Conservation (phyloP, 1,284 basidiomycete species). For the Ustilago sp. region DNA sequence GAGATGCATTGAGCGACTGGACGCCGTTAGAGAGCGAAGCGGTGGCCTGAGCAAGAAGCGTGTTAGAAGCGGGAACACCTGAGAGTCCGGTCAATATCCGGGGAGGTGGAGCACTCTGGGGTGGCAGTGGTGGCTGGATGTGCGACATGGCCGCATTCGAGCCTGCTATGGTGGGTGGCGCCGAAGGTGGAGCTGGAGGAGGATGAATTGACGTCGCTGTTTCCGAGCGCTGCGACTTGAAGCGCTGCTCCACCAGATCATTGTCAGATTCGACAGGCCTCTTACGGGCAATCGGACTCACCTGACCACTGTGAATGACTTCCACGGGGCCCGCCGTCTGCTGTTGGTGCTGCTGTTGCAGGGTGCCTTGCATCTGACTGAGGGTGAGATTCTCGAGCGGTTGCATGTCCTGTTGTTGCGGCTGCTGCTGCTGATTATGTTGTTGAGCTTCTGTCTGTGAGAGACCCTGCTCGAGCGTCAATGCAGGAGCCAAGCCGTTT, state of each 20-base stretch:
- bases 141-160: slow-evolving; percentile 16
- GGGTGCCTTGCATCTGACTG: slow-evolving; percentile 31
- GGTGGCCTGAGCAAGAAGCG: slow-evolving; percentile 22
- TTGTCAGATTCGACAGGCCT: slow-evolving; percentile 47
- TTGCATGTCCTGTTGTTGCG: slow-evolving; percentile 20
- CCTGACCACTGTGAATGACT: slow-evolving; percentile 21
- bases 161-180: slow-evolving; percentile 25
- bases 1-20: slow-evolving; percentile 46
- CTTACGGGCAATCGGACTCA: slow-evolving; percentile 45
- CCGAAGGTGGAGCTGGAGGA: slow-evolving; percentile 42
- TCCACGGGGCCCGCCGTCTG: slow-evolving; percentile 14
- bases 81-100: slow-evolving; percentile 17
- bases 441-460: slow-evolving; percentile 21
- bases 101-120: slow-evolving; percentile 24
- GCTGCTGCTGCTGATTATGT: slow-evolving; percentile 15
- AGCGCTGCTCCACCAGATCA: slow-evolving; percentile 38
- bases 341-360: slow-evolving; percentile 16
- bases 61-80: slow-evolving; percentile 1
- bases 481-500: slow-evolving; percentile 12
- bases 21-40: slow-evolving; percentile 27
- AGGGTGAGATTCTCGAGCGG: slow-evolving; percentile 22
- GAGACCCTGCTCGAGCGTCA: slow-evolving; percentile 25
- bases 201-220: slow-evolving; percentile 36
- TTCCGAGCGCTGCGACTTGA: slow-evolving; percentile 50
- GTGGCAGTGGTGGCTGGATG: slow-evolving; percentile 27